Conservation (phyloP, 164 flowering plant species). For the Buxus sempervirens region DNA sequence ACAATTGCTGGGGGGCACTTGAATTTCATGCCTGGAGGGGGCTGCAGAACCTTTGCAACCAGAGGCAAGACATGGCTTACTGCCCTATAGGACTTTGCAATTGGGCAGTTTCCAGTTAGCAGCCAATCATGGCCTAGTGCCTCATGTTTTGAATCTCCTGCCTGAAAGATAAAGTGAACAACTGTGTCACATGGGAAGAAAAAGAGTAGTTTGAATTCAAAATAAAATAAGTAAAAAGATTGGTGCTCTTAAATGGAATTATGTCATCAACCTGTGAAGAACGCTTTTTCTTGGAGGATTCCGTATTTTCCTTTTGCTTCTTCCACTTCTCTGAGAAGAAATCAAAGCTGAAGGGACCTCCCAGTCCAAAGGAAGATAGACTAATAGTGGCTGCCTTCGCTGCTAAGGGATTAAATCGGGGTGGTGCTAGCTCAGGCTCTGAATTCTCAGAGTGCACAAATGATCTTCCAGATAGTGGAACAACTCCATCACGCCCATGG, state of each 20-base stretch:
- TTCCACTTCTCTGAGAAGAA: conserved; percentile 51
- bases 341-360: conserved; percentile 68
- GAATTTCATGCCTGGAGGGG: conserved; percentile 55
- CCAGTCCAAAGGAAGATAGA: conserved; percentile 61
- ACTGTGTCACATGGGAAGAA: not conserved
- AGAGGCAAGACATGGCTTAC: conserved; percentile 60
- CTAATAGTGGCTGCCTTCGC: conserved; percentile 81
- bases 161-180: conserved; percentile 28
- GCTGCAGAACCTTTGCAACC: conserved; percentile 60
- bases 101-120: conserved; percentile 67
- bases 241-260: not conserved
- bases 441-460: conserved; percentile 23
- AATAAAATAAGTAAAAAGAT: not conserved
- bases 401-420: conserved; percentile 64
- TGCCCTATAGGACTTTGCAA: conserved; percentile 72
- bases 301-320: conserved; percentile 38
- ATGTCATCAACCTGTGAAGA: conserved; percentile 43
- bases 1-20: conserved; percentile 65
- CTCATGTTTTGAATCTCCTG: conserved; percentile 54
- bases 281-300: conserved; percentile 44
- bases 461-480: conserved; percentile 58
- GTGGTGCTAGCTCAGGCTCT: conserved; percentile 25
- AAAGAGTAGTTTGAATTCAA: not conserved
- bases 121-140: conserved; percentile 67
- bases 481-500: conserved; percentile 76